Evolutionary conservation across 2,329 filamentous ascomycete genomes (phyloP).

Genomic region (Aspergillus vadensis): DNA sequence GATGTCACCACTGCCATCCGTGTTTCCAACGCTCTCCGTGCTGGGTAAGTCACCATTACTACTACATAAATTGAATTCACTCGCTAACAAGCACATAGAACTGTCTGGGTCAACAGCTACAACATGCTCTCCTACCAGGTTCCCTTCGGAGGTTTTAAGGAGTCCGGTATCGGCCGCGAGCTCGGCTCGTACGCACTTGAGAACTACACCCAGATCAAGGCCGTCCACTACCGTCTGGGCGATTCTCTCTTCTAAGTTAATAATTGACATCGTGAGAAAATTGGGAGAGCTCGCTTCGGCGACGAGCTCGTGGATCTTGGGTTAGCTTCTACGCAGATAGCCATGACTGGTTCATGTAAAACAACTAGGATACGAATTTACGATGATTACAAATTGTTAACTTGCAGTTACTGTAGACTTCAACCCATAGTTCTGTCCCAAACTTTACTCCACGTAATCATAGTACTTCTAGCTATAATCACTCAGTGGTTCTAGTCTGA

Average conservation of each 20-base stretch:
- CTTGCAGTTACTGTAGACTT: not conserved
- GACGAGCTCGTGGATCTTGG: not conserved
- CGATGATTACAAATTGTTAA: slow-evolving; percentile 3
- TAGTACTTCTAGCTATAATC: no score
- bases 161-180: slow-evolving; percentile 48
- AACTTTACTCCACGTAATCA: no score
- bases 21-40: slow-evolving; percentile 68
- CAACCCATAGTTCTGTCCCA: not conserved
- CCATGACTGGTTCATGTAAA: slow-evolving; percentile 11
- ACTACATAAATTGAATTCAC: slow-evolving; percentile 18
- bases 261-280: slow-evolving; percentile 16
- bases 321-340: not conserved
- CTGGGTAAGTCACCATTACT: slow-evolving; percentile 63
- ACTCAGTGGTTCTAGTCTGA: no score
- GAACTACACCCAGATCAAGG: slow-evolving; percentile 54
- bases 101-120: slow-evolving; percentile 68
- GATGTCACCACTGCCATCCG: slow-evolving; percentile 79
- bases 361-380: slow-evolving; percentile 11
- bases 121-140: slow-evolving; percentile 62
- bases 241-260: slow-evolving; percentile 49
- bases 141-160: slow-evolving; percentile 50
- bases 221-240: slow-evolving; percentile 45
- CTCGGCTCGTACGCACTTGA: slow-evolving; percentile 52
- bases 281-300: slow-evolving; percentile 5
- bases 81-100: slow-evolving; percentile 30